phyloP scores from a whole-genome alignment of 805 yeast genomes.

The Suhomyces kilbournensis region DNA sequence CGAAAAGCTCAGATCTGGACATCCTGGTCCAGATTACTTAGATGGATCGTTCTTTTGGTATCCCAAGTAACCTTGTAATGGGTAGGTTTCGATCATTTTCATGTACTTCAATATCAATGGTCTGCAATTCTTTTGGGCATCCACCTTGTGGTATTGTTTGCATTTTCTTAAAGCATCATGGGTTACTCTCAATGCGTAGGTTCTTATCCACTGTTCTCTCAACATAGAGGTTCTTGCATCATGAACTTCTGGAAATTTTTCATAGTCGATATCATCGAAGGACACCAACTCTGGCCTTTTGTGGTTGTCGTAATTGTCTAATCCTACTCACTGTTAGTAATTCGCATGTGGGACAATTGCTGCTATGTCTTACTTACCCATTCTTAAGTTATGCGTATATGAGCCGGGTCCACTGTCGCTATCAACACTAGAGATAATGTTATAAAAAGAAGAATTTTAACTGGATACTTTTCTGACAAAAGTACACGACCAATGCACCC shows the following conservation, averaged over 20 bases:
- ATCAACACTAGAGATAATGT: slow-evolving; percentile 2
- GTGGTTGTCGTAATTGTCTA: slow-evolving; percentile 40
- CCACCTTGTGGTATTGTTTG: slow-evolving; percentile 54
- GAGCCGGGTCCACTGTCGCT: neutral
- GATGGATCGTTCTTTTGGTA: slow-evolving; percentile 87
- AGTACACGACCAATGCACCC: slow-evolving; percentile 16
- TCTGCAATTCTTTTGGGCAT: slow-evolving; percentile 68
- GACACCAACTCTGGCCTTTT: slow-evolving; percentile 69
- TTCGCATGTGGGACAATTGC: neutral
- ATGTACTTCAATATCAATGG: slow-evolving; percentile 74
- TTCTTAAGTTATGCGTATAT: slow-evolving; percentile 4
- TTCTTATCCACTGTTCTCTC: slow-evolving; percentile 77
- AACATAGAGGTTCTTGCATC: slow-evolving; percentile 75
- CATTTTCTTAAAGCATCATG: slow-evolving; percentile 77
- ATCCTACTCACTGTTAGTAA: slow-evolving; percentile 19
- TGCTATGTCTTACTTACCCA: slow-evolving; percentile 16
- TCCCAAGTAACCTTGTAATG: slow-evolving; percentile 73
- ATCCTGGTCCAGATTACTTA: slow-evolving; percentile 37
- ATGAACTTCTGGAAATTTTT: slow-evolving; percentile 57
- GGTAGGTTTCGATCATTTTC: slow-evolving; percentile 69
- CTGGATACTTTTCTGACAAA: slow-evolving; percentile 19
- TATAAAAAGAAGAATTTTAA: slow-evolving; percentile 30
- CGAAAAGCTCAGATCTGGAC: neutral
- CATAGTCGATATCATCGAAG: slow-evolving; percentile 78
- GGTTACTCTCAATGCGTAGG: slow-evolving; percentile 61